phyloP scores from a whole-genome alignment of 805 yeast genomes.

The Osmozyma mogii region DNA sequence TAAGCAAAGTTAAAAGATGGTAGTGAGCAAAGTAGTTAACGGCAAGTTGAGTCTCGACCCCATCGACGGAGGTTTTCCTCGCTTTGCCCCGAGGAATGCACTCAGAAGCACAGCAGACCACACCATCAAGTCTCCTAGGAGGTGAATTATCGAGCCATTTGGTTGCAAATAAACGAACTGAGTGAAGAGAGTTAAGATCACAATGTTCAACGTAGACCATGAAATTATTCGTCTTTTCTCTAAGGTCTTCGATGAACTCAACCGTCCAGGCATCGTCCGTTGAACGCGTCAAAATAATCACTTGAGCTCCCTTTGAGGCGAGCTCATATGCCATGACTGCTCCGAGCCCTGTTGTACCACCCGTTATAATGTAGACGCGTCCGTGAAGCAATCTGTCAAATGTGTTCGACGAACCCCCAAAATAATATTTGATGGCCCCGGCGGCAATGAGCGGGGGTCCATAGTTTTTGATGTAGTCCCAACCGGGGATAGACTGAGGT shows the following conservation, averaged over 20 bases:
- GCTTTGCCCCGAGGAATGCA: conserved; percentile 59
- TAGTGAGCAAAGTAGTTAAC: conserved; percentile 74
- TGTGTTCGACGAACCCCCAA: conserved; percentile 72
- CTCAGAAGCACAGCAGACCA: conserved; percentile 83
- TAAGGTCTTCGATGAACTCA: conserved; percentile 71
- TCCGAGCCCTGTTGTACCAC: conserved; percentile 94
- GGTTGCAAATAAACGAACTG: conserved; percentile 85
- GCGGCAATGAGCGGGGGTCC: conserved; percentile 43
- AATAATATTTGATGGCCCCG: conserved; percentile 57
- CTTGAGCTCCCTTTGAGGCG: conserved; percentile 80
- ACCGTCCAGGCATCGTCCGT: conserved; percentile 62
- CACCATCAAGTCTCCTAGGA: conserved; percentile 85
- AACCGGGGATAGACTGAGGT: conserved; percentile 67
- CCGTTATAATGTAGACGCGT: conserved; percentile 72
- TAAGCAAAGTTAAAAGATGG: conserved; percentile 69
- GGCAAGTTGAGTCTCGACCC: conserved; percentile 79
- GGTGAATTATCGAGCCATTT: conserved; percentile 88
- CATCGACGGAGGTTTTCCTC: conserved; percentile 69
- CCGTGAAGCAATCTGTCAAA: conserved; percentile 95
- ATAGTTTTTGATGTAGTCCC: conserved; percentile 46
- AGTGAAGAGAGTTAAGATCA: conserved; percentile 64
- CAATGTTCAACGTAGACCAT: conserved; percentile 88
- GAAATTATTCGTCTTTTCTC: conserved; percentile 61
- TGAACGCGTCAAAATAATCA: conserved; percentile 63
- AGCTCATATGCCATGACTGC: conserved; percentile 65